Evolutionary conservation across 164 flowering plant species (phyloP).

Genomic region (Nymphaea thermarum): DNA sequence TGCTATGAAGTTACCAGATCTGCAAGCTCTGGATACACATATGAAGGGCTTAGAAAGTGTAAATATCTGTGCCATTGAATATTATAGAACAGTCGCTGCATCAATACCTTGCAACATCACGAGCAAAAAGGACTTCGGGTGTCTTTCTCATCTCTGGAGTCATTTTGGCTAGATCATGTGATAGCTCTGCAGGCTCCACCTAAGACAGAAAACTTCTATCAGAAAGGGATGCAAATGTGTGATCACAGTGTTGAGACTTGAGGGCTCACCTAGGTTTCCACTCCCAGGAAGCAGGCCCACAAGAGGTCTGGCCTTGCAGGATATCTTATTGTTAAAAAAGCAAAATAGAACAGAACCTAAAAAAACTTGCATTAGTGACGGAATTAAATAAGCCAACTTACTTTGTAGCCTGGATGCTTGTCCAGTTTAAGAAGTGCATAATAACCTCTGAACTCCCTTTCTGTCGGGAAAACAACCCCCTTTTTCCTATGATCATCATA

Average conservation of each 20-base stretch:
- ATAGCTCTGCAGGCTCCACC: slow-evolving; percentile 99
- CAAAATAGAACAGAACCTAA: too few species aligned
- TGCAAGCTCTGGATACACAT: slow-evolving; percentile 68
- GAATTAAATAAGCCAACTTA: slow-evolving; percentile 20
- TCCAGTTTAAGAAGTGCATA: slow-evolving; percentile 98
- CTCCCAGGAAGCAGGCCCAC: too few species aligned
- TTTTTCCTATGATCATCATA: slow-evolving; percentile 96
- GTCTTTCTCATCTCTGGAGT: slow-evolving; percentile 74
- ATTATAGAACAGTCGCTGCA: too few species aligned
- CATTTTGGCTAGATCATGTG: slow-evolving; percentile 99
- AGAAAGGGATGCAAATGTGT: slow-evolving; percentile 4
- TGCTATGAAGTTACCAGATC: slow-evolving; percentile 80
- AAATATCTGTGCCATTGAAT: not conserved
- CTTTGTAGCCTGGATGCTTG: slow-evolving; percentile 97
- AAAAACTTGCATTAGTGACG: not conserved
- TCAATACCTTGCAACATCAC: slow-evolving; percentile 86
- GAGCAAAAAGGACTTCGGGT: slow-evolving; percentile 84
- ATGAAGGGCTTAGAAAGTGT: not conserved
- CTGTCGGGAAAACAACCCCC: slow-evolving; percentile 59
- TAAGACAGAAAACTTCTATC: slow-evolving; percentile 15
- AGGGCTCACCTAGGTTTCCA: not conserved
- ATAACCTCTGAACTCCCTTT: slow-evolving; percentile 94
- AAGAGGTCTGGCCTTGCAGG: too few species aligned
- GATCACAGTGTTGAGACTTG: not conserved
- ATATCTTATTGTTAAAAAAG: too few species aligned